Conservation (phyloP, 1,139 yeast genomes). For the Suhomyces chickasaworum region DNA sequence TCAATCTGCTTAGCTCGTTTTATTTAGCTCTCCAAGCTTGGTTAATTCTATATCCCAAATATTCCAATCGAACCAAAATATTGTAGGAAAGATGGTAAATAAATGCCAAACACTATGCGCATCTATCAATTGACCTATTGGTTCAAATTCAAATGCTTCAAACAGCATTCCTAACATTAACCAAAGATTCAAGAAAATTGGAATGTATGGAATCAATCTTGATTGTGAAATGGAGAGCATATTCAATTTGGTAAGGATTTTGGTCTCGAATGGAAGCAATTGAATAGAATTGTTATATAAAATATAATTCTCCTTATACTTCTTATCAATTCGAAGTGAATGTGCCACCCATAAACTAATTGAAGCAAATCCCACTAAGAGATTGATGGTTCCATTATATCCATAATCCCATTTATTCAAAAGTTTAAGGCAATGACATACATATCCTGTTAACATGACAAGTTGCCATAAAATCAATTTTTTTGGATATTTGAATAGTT, state of each 20-base stretch:
- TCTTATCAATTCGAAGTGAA: slow-evolving; percentile 24
- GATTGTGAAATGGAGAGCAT: slow-evolving; percentile 30
- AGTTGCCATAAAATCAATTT: slow-evolving; percentile 14
- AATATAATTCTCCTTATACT: slow-evolving; percentile 26
- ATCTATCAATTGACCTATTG: slow-evolving; percentile 36
- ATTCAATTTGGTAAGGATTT: slow-evolving; percentile 36
- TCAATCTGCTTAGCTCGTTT: slow-evolving; percentile 12
- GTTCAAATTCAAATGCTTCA: slow-evolving; percentile 43
- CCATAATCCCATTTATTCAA: slow-evolving; percentile 41
- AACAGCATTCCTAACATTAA: slow-evolving; percentile 38
- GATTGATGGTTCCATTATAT: slow-evolving; percentile 41
- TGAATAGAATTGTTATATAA: slow-evolving; percentile 41
- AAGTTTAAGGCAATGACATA: slow-evolving; percentile 35
- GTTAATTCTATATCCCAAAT: slow-evolving; percentile 50
- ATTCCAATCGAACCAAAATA: slow-evolving; percentile 52
- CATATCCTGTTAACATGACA: slow-evolving; percentile 22
- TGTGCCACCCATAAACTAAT: slow-evolving; percentile 41
- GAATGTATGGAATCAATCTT: slow-evolving; percentile 38
- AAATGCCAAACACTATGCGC: slow-evolving; percentile 51
- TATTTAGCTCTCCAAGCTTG: slow-evolving; percentile 20
- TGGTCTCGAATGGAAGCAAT: slow-evolving; percentile 44
- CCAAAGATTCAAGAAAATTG: slow-evolving; percentile 39
- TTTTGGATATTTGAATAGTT: slow-evolving; percentile 22
- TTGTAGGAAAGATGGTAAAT: slow-evolving; percentile 44
- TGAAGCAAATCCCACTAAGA: slow-evolving; percentile 35